Evolutionary conservation across 306 rosid species (phyloP).

Genomic region (Mimosa bimucronata): DNA sequence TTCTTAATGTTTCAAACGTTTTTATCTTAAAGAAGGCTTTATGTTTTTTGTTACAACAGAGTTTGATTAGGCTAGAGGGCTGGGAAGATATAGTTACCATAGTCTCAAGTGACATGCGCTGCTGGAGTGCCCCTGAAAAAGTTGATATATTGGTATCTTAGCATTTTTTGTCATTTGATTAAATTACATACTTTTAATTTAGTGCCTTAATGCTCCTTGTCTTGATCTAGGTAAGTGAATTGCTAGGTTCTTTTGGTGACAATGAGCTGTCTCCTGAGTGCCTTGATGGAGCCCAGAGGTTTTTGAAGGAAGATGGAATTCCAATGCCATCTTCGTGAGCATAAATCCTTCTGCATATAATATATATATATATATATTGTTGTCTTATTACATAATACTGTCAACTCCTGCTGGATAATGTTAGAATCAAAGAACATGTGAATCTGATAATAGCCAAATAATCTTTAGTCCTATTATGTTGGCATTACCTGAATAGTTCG

Average conservation of each 20-base stretch:
- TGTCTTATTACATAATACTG: neutral
- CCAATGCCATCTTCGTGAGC: conserved; percentile 96
- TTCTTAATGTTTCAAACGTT: conserved; percentile 22
- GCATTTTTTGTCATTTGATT: neutral
- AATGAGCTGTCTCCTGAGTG: conserved; percentile 98
- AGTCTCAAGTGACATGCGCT: conserved; percentile 88
- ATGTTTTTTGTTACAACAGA: conserved; percentile 55
- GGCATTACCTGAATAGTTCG: neutral
- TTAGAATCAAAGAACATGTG: conserved; percentile 4
- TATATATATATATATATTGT: too few species aligned
- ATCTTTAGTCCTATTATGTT: neutral
- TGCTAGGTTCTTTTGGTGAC: conserved; percentile 97
- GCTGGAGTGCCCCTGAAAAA: conserved; percentile 88
- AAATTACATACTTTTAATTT: neutral
- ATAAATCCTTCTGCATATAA: neutral
- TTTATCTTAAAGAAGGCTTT: conserved; percentile 21
- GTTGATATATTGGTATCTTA: conserved; percentile 88
- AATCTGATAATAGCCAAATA: neutral
- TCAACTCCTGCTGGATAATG: neutral
- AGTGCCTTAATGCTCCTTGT: conserved; percentile 25
- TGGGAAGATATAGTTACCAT: conserved; percentile 85
- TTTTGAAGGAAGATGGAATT: conserved; percentile 81
- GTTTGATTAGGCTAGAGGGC: conserved; percentile 85
- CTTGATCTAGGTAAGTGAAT: conserved; percentile 81
- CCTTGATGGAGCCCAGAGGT: conserved; percentile 96